phyloP scores from a whole-genome alignment of 2,329 filamentous ascomycete species.

The Diplodia intermedia region DNA sequence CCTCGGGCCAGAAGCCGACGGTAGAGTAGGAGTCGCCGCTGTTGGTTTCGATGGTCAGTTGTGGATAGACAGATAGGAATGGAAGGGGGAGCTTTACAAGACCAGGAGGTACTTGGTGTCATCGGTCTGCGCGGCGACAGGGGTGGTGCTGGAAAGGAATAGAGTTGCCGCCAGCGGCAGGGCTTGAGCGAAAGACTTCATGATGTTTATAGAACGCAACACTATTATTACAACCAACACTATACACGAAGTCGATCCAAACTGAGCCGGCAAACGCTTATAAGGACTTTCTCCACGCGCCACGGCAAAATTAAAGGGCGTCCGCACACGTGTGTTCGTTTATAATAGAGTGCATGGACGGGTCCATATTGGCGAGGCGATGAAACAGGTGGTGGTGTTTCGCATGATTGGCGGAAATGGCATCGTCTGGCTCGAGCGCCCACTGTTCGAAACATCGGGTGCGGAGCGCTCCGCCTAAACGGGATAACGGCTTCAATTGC shows the following conservation, averaged over 20 bases:
- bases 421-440: slow-evolving; percentile 16
- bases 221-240: slow-evolving; percentile 1
- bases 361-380: slow-evolving; percentile 2
- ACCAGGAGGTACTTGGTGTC: slow-evolving; percentile 24
- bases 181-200: slow-evolving; percentile 10
- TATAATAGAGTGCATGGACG: slow-evolving; percentile 26
- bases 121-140: slow-evolving; percentile 3
- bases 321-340: slow-evolving; percentile 16
- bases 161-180: slow-evolving; percentile 29
- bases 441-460: slow-evolving; percentile 14
- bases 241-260: slow-evolving; percentile 5
- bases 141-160: slow-evolving; percentile 3
- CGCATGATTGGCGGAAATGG: slow-evolving; percentile 29
- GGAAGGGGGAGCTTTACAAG: slow-evolving; percentile 16
- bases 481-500: slow-evolving; percentile 5
- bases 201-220: slow-evolving; percentile 2
- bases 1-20: slow-evolving; percentile 37
- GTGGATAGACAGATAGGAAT: neutral
- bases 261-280: neutral
- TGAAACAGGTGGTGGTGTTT: slow-evolving; percentile 13
- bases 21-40: slow-evolving; percentile 40
- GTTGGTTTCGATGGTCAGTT: slow-evolving; percentile 3
- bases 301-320: slow-evolving; percentile 24
- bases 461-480: slow-evolving; percentile 21
- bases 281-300: neutral